Evolutionary conservation across 2,329 filamentous ascomycete genomes (phyloP), one percentile per base, ranked within the genome.

Genomic region (Epichloe gansuensis): DNA sequence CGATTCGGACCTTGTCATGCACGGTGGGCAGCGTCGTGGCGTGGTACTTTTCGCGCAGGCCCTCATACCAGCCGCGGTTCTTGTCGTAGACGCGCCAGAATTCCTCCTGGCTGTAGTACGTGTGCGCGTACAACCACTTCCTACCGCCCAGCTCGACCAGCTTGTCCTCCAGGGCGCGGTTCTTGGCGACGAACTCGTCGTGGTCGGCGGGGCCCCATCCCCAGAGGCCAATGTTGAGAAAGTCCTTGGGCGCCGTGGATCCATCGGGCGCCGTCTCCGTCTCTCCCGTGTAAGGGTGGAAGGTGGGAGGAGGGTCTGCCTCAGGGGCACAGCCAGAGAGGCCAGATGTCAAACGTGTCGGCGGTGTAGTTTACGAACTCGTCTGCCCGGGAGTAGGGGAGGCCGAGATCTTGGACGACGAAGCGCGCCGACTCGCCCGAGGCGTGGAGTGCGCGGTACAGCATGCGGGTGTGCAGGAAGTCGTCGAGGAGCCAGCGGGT

Each of bases 91-190:
- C 72, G 37, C 69, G 61, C 82, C 83, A 87, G 67, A 87, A 89
- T 62, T 86, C 80, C 0, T 76, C 70, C 62, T 86, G 78, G n/a
- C 78, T 76, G 66, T 93, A 93, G 70, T 90, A 94, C 0, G 87
- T 85, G 62, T 91, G 86, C 3, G 88, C 88, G 67, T 95, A 94
- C 12, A 94, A 72, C 85, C 88, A 93, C 71, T 94, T 94, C 72
- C 86, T 80, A 2, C 88, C 89, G 46, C 83, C 82, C 1, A 93
- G 76, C 57, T 81, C 75, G 47, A 73, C 72, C 4, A 91, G 77
- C 62, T 85, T 85, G 21, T 72, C 69, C 69, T 94, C 89, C 21
- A 94, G 74, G 44, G 75, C 75, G 35, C 84, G 78, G 67, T 94
- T 94, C 59, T 80, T 79, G 41, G 68, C 64, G 2, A 91, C 73